phyloP scores from a whole-genome alignment of 352 stramenopile species.

The Elongisporangium undulatum region DNA sequence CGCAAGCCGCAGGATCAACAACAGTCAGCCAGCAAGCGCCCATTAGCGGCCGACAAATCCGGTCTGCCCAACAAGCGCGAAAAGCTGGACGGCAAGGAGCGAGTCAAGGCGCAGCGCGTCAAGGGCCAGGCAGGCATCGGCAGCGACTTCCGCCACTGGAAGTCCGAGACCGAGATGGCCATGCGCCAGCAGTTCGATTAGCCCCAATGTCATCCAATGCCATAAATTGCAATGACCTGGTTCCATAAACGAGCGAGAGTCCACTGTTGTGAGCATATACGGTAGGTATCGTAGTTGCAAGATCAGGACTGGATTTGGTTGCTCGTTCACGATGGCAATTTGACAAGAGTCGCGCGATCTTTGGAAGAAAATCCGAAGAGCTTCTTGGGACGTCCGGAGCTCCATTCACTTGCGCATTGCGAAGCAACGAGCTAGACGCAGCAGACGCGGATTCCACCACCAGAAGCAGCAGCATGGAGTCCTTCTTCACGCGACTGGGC shows the following conservation, averaged over 20 bases:
- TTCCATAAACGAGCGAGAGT: background rate
- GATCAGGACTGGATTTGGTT: background rate
- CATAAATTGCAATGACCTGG: background rate
- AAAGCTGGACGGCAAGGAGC: constrained; percentile 57
- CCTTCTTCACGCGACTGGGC: constrained; percentile 48
- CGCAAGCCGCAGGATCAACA: background rate
- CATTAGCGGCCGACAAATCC: background rate
- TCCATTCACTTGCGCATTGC: background rate
- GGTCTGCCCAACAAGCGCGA: constrained; percentile 15
- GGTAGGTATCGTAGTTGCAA: background rate
- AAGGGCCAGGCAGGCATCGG: constrained; percentile 77
- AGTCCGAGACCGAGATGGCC: constrained; percentile 77
- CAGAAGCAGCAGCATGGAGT: constrained; percentile 30
- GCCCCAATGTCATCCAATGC: background rate
- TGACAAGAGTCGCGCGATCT: constrained; percentile 10
- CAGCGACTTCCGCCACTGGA: constrained; percentile 69
- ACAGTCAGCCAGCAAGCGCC: background rate
- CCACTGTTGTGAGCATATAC: background rate
- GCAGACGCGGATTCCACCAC: background rate
- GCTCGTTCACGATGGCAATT: background rate
- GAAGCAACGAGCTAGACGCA: background rate
- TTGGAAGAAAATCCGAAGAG: constrained; percentile 1
- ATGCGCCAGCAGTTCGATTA: constrained; percentile 78
- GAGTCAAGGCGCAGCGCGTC: constrained; percentile 63
- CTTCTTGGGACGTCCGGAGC: background rate